Percentiles rank a stretch among this genome's conserved stretches.
These are phyloP conservation scores for Claviceps purpurea DNA, from an alignment of 2,329 filamentous ascomycete species.

Conservation along the genomic window DNA sequence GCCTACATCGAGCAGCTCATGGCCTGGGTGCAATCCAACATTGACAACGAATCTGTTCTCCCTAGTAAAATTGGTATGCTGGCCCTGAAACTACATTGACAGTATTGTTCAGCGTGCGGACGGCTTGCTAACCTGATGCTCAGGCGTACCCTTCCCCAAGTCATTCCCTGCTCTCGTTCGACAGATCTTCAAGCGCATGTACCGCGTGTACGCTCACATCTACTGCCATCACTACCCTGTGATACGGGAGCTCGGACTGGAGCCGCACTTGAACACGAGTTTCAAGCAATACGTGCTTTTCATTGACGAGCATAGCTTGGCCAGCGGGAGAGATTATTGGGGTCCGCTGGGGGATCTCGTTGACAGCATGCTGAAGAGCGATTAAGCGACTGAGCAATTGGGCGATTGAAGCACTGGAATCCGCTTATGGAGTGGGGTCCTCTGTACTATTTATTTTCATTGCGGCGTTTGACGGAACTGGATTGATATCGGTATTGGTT, in stretches of 20 bases:
- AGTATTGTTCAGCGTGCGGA: background rate
- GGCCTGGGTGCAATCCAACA: slow-evolving; percentile 88
- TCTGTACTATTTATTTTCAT: slow-evolving; percentile 7
- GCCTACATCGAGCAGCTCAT: slow-evolving; percentile 97
- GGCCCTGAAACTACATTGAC: no score
- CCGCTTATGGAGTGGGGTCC: background rate
- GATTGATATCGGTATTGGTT: background rate
- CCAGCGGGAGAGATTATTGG: slow-evolving; percentile 94
- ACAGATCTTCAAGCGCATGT: slow-evolving; percentile 98
- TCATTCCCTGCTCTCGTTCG: slow-evolving; percentile 77
- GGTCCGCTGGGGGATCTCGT: slow-evolving; percentile 89
- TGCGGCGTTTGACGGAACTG: slow-evolving; percentile 11
- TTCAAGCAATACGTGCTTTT: slow-evolving; percentile 99
- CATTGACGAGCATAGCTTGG: slow-evolving; percentile 88
- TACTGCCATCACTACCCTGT: slow-evolving; percentile 99
- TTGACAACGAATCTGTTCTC: slow-evolving; percentile 90
- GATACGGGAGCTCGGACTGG: slow-evolving; percentile 83
- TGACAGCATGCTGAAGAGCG: slow-evolving; percentile 93
- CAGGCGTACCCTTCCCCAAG: slow-evolving; percentile 87
- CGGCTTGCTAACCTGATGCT: background rate
- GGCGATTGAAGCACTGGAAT: background rate
- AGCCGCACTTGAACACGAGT: slow-evolving; percentile 95
- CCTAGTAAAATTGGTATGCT: slow-evolving; percentile 73
- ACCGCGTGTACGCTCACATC: slow-evolving; percentile 96
- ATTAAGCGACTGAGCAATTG: slow-evolving; percentile 33